Conservation (phyloP, 2,329 filamentous ascomycete species). For the Blastomyces percursus region DNA sequence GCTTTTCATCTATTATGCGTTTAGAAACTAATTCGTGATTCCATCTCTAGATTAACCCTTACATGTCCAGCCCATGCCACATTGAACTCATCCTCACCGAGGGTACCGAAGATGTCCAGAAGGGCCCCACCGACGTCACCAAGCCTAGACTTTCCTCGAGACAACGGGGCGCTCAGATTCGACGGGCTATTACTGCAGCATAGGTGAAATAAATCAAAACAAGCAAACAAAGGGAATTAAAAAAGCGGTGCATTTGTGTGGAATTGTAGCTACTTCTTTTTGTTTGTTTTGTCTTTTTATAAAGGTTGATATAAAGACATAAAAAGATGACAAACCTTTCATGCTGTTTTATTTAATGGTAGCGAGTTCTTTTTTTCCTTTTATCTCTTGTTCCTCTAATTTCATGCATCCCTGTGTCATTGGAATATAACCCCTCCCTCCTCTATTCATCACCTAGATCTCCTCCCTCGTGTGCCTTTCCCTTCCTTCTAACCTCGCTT, state of each 20-base stretch:
- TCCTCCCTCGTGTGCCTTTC: neutral
- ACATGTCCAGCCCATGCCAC: slow-evolving; percentile 99
- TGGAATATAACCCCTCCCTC: neutral
- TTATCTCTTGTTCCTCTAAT: neutral
- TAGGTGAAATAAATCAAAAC: slow-evolving; percentile 16
- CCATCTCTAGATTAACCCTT: slow-evolving; percentile 83
- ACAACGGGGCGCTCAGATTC: slow-evolving; percentile 67
- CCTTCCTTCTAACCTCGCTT: neutral
- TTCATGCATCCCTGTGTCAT: neutral
- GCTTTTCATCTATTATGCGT: neutral
- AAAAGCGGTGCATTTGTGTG: slow-evolving; percentile 2
- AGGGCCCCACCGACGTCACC: slow-evolving; percentile 58
- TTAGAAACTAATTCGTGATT: slow-evolving; percentile 19
- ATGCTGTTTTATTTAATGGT: slow-evolving; percentile 6
- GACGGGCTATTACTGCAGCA: slow-evolving; percentile 50
- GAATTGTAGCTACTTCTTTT: slow-evolving; percentile 5
- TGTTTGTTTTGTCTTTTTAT: neutral
- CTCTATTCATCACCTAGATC: neutral
- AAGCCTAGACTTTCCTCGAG: slow-evolving; percentile 67
- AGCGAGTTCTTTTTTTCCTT: slow-evolving; percentile 1
- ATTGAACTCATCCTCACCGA: slow-evolving; percentile 99
- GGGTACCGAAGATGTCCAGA: slow-evolving; percentile 89
- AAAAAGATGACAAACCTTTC: neutral
- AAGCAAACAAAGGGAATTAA: neutral
- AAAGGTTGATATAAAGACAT: neutral